These are phyloP conservation scores for Papiliotrema laurentii DNA, from an alignment of 1,284 basidiomycete species.

Conservation along the genomic window DNA sequence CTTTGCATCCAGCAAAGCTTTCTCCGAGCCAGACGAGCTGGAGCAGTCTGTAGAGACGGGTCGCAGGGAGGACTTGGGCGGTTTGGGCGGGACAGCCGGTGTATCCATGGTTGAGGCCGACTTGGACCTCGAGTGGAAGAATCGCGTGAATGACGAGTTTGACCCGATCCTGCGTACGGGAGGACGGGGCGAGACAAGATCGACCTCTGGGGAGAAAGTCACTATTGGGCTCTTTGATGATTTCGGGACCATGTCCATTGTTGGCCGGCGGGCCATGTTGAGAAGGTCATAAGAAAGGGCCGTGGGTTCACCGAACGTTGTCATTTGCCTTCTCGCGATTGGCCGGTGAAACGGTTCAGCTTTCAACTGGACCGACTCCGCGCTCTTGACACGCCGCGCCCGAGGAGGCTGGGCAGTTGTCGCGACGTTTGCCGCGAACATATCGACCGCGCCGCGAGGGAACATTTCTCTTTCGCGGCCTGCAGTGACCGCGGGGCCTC, in stretches of 20 bases:
- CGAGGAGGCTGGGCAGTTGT: background rate
- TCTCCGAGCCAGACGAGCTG: conserved; percentile 10
- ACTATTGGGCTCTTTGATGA: background rate
- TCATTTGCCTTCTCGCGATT: too few species aligned
- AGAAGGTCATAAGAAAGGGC: too few species aligned
- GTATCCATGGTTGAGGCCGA: background rate
- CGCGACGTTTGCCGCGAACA: background rate
- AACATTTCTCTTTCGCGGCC: background rate
- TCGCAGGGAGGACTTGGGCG: background rate
- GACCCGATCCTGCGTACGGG: conserved; percentile 9
- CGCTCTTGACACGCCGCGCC: background rate
- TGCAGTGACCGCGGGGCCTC: too few species aligned
- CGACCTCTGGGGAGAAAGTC: conserved; percentile 1
- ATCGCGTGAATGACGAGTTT: conserved; percentile 16
- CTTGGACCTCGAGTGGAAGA: conserved; percentile 18
- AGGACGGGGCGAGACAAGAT: conserved; percentile 5
- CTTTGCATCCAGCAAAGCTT: conserved; percentile 5
- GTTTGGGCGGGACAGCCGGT: background rate
- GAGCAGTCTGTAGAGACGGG: conserved; percentile 3
- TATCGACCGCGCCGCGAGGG: background rate
- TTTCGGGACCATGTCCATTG: too few species aligned
- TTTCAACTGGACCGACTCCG: background rate
- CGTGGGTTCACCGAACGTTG: too few species aligned
- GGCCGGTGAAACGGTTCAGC: too few species aligned
- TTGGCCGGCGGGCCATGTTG: too few species aligned